Base-by-base conservation (phyloP, 1,284 basidiomycete genomes). In the Ustilago loliicola region DNA sequence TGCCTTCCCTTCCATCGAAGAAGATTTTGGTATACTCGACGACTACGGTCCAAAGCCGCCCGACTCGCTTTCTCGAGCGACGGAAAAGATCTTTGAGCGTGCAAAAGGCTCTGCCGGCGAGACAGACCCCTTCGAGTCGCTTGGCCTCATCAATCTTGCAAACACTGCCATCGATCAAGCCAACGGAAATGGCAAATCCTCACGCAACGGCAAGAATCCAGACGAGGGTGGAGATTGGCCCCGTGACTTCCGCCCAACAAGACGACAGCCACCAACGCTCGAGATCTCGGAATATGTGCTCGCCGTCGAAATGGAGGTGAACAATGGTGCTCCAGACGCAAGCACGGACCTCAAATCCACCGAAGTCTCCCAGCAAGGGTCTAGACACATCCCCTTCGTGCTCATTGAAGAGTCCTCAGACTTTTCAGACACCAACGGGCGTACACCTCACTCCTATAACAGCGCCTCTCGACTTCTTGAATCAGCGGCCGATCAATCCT, bases 61-160 rank as follows among this genome's bases (percentile, higher is more conserved):
- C 29, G 57, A 59, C 27, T 59, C 57, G 42, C 57, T 59, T n/a
- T 59, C 57, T 6, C 27, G 30, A 1, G 30, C 57, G 1, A 59
- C 57, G 17, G 57, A 59, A 25, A 59, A 59, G 57, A 59, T 59
- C 4, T 59, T 59, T 32, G 57, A 59, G 30, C 42, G 57, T 17
- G 57, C 57, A 3, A 48, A 59, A 25, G 57, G 57, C 30, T 29
- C 57, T 13, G 29, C 27, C 19, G 57, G 40, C 45, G 58, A 47
- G 15, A 15, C 50, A 6, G 65, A 67, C 30, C 57, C 65, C 0
- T 61, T 57, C 30, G 65, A 67, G 27, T 54, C 65, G 38, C 65
- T 67, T 17, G 61, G 61, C 36, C 51, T 67, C 13, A 48, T 67
- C 36, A 61, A 61, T n/a, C 54, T 67, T 10, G 65, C 65, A n/a